Evolutionary conservation across 202 grass and related monocot genomes (phyloP), one percentile per base, ranked within the genome.

Genomic region (Sporobolus alterniflorus): DNA sequence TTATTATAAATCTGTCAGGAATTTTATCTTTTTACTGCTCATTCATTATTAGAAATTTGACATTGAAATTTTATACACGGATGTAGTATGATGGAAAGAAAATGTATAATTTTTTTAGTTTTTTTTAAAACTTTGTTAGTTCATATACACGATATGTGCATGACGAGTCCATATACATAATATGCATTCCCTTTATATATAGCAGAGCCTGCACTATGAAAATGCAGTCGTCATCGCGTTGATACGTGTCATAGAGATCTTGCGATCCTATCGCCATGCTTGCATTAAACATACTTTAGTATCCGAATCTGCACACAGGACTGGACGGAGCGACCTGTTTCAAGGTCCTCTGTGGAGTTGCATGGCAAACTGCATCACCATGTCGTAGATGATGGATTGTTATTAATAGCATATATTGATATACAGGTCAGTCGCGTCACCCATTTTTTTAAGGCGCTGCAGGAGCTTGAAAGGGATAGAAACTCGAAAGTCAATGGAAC

Each of bases 341-440:
- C 57, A 60, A 29, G 69, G 80, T 89, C 78, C 73, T 77, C 72
- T 47, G 71, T 39, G 49, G 32, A 64, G 46, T 73, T n/a, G 31
- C 71, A 60, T 44, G 77, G 57, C 17, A 81, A 85, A 66, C 65
- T 76, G 46, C 77, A 81, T 70, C 36, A 43, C 52, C 76, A 63
- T 85, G 34, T 46, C n/a, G n/a, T 55, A 39, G 76, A 65, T 1
- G 54, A 21, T 73, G 81, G 43, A 76, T 74, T 56, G 44, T 60
- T 54, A 75, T 21, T 24, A 26, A 1, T 55, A 39, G 36, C 7
- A 24, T 25, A 79, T n/a, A n/a, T n/a, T n/a, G n/a, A n/a, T n/a
- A n/a, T n/a, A n/a, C n/a, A n/a, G 71, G 34, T 61, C 81, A 46
- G 77, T 71, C 77, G 61, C 77, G 28, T 70, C 61, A 15, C 22